These are phyloP conservation scores for Fusarium decemcellulare DNA, from an alignment of 2,329 filamentous ascomycete genomes.

Conservation along the genomic window DNA sequence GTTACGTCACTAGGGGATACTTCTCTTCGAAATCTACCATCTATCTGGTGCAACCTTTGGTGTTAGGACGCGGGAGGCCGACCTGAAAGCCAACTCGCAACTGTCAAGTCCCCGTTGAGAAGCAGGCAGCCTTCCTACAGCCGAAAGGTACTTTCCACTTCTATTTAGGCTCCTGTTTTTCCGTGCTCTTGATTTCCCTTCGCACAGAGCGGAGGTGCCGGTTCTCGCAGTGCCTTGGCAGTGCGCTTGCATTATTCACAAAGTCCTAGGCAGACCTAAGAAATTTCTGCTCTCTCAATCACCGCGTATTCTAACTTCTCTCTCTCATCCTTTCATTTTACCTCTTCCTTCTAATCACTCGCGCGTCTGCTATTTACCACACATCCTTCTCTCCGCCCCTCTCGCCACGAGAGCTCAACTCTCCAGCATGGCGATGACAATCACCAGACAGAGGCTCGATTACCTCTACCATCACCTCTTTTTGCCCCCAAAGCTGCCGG, in stretches of 20 bases:
- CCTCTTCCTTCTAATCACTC: neutral
- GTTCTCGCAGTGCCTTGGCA: no score
- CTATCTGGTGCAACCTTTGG: neutral
- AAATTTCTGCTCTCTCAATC: no score
- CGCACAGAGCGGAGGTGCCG: no score
- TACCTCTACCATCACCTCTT: slow-evolving; percentile 49
- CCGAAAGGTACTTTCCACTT: no score
- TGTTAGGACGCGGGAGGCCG: neutral
- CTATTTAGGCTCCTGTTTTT: no score
- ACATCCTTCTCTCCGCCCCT: neutral
- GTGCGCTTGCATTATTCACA: no score
- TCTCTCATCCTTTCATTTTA: neutral
- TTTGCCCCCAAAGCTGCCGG: slow-evolving; percentile 49
- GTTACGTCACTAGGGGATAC: neutral
- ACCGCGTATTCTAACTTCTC: neutral
- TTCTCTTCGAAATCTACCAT: neutral
- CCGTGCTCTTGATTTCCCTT: no score
- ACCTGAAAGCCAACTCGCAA: neutral
- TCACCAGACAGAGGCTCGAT: neutral
- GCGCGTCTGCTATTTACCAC: no score
- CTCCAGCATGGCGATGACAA: neutral
- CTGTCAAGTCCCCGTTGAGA: no score
- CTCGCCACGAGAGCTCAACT: neutral
- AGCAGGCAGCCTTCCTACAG: no score
- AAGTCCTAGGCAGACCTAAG: no score